Conservation (phyloP, 1,284 basidiomycete genomes). For the Volvariella surrecta region DNA sequence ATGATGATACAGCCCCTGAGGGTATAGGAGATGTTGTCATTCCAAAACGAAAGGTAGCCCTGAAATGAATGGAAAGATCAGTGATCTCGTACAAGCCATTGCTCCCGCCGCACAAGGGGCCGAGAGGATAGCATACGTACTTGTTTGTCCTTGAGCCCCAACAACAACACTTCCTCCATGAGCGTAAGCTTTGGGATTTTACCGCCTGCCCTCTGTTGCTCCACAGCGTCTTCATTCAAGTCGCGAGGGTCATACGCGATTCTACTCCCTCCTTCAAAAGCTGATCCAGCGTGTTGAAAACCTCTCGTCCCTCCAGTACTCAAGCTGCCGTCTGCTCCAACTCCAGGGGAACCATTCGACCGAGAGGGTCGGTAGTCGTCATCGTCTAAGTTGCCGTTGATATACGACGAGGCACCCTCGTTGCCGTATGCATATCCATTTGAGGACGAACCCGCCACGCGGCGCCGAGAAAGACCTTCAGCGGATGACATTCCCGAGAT, state of each 20-base stretch:
- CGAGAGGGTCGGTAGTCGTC: too few species aligned
- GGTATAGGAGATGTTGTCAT: conserved; percentile 97
- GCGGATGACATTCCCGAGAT: conserved; percentile 10
- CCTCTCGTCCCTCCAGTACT: conserved; percentile 1
- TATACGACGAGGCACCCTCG: not conserved
- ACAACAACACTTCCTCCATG: conserved; percentile 93
- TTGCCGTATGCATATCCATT: conserved; percentile 13
- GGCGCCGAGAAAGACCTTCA: conserved; percentile 44
- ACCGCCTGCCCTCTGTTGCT: conserved; percentile 58
- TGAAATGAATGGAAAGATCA: conserved; percentile 19
- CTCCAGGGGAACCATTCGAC: too few species aligned
- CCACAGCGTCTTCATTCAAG: conserved; percentile 64
- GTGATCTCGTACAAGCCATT: conserved; percentile 3
- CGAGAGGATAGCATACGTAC: conserved; percentile 29
- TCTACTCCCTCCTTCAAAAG: conserved; percentile 76
- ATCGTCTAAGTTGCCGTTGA: not conserved
- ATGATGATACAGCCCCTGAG: conserved; percentile 92
- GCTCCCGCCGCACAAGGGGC: not conserved
- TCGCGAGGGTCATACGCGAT: conserved; percentile 95
- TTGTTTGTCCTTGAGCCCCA: conserved; percentile 89
- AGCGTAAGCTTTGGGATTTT: conserved; percentile 84
- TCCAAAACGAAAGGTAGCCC: conserved; percentile 96
- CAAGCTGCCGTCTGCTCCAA: not conserved
- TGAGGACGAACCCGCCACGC: conserved; percentile 28
- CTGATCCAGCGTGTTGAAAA: conserved; percentile 53